Conservation (phyloP, 805 yeast genomes). For the Candida ponderosae region DNA sequence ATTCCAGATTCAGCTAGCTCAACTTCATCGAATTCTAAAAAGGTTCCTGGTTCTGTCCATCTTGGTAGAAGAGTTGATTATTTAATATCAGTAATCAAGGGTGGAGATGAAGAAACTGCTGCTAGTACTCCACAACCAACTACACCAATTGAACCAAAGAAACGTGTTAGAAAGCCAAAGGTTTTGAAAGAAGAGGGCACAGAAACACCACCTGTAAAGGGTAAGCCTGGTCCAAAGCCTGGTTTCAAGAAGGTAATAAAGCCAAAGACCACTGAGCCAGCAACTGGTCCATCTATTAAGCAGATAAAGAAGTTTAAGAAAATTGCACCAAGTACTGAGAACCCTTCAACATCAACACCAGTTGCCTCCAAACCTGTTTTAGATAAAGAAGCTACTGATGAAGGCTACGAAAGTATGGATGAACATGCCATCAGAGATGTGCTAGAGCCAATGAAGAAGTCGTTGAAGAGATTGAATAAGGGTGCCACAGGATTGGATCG, state of each 20-base stretch:
- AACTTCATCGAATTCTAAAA: conserved; percentile 32
- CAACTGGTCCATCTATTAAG: background rate
- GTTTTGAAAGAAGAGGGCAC: conserved; percentile 9
- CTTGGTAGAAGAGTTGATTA: conserved; percentile 88
- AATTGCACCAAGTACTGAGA: conserved; percentile 7
- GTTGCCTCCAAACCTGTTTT: conserved; percentile 5
- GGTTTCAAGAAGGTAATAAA: background rate
- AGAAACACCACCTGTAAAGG: conserved; percentile 7
- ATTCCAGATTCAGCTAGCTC: background rate
- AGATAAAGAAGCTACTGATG: conserved; percentile 23
- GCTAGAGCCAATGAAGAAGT: conserved; percentile 59
- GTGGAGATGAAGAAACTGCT: conserved; percentile 33
- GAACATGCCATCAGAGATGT: conserved; percentile 55
- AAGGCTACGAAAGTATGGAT: conserved; percentile 74
- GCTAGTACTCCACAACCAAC: conserved; percentile 22
- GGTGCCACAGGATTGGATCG: conserved; percentile 71
- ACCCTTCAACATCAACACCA: conserved; percentile 3
- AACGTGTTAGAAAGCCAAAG: conserved; percentile 19
- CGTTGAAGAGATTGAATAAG: conserved; percentile 56
- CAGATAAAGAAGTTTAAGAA: background rate
- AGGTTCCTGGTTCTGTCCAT: conserved; percentile 89
- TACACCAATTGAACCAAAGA: conserved; percentile 21
- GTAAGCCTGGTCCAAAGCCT: conserved; percentile 9
- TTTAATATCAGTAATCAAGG: conserved; percentile 61
- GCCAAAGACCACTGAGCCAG: conserved; percentile 12